Evolutionary conservation across 371 early-diverging fungal species (phyloP).

Genomic region (Mortierella sp.): DNA sequence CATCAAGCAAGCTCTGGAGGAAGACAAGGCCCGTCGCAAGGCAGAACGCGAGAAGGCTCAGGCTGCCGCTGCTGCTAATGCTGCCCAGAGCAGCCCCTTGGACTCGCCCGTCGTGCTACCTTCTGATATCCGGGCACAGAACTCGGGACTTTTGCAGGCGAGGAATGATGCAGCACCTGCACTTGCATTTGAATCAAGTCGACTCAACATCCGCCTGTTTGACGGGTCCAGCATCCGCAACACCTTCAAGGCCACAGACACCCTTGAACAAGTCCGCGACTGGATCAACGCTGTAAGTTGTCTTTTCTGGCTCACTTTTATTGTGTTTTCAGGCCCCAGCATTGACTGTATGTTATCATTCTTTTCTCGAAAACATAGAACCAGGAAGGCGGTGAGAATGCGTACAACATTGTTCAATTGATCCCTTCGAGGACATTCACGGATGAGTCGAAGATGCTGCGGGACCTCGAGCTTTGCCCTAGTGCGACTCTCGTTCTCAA

Average conservation of each 20-base stretch:
- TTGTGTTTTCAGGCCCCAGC: not conserved
- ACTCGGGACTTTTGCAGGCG: conserved; percentile 35
- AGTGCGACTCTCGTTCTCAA: conserved; percentile 73
- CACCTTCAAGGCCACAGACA: conserved; percentile 55
- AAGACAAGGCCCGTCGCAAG: conserved; percentile 46
- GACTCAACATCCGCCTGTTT: conserved; percentile 52
- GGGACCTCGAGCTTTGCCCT: conserved; percentile 65
- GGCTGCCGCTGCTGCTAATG: conserved; percentile 19
- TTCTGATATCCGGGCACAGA: conserved; percentile 31
- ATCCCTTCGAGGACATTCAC: conserved; percentile 48
- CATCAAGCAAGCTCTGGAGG: conserved; percentile 45
- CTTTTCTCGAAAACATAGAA: conserved; percentile 18
- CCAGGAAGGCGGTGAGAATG: conserved; percentile 27
- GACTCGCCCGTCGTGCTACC: conserved; percentile 26
- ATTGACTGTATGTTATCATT: not conserved
- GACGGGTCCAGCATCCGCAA: conserved; percentile 56
- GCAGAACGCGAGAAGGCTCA: conserved; percentile 38
- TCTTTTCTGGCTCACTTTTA: not conserved
- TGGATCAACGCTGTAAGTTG: conserved; percentile 51
- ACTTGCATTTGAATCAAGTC: conserved; percentile 47
- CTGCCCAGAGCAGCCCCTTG: not conserved
- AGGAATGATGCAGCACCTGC: conserved; percentile 49
- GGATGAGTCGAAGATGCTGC: conserved; percentile 61
- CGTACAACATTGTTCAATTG: conserved; percentile 54
- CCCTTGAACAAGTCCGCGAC: conserved; percentile 38